Conservation (phyloP, 345 rosid genomes). For the Lumnitzera littorea region DNA sequence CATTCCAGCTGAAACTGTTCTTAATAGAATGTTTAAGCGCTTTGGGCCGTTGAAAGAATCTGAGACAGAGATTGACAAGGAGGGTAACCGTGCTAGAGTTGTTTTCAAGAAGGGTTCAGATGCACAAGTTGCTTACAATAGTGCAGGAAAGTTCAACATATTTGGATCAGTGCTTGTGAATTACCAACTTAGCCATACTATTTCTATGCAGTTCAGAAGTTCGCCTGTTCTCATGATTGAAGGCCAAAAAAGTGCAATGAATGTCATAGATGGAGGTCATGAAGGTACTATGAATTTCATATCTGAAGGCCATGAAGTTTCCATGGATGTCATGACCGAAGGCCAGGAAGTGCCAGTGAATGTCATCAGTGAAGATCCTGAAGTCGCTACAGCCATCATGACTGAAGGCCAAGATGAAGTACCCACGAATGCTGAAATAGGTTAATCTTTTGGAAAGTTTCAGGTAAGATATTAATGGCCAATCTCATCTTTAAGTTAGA, state of each 20-base stretch:
- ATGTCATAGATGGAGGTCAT: background rate
- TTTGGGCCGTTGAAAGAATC: constrained; percentile 75
- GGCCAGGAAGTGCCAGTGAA: too few relatives aligned
- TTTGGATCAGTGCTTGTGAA: constrained; percentile 56
- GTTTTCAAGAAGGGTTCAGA: constrained; percentile 64
- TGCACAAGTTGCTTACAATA: constrained; percentile 70
- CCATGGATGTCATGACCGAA: too few relatives aligned
- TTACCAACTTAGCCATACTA: constrained; percentile 60
- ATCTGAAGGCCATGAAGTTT: too few relatives aligned
- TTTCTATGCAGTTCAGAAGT: constrained; percentile 53
- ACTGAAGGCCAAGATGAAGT: too few relatives aligned
- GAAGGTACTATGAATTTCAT: too few relatives aligned
- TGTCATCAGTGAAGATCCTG: too few relatives aligned
- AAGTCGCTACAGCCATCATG: too few relatives aligned
- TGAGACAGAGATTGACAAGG: constrained; percentile 66
- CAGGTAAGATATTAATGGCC: too few relatives aligned
- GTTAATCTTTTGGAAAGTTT: too few relatives aligned
- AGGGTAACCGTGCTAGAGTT: constrained; percentile 72
- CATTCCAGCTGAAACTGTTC: constrained; percentile 59
- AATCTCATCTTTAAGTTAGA: too few relatives aligned
- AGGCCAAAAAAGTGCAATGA: constrained; percentile 27
- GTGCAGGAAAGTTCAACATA: constrained; percentile 68
- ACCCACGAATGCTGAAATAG: too few relatives aligned
- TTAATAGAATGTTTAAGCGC: constrained; percentile 70
- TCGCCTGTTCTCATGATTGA: constrained; percentile 10